Conservation (phyloP, 495 filamentous ascomycete genomes). For the Thermothielavioides terrestris region DNA sequence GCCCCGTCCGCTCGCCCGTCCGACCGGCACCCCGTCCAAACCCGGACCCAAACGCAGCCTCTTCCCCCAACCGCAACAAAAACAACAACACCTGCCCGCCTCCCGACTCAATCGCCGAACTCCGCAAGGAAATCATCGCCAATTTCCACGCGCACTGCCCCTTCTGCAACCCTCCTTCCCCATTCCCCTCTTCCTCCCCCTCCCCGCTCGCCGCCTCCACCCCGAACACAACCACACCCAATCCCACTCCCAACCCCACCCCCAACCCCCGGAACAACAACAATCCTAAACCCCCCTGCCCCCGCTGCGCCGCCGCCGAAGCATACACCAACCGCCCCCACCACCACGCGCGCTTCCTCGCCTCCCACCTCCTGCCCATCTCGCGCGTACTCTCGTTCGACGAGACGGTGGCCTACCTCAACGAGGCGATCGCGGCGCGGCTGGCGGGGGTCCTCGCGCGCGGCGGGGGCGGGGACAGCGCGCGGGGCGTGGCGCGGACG, state of each 20-base stretch:
- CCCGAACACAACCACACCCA: too few relatives aligned
- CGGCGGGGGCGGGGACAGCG: not conserved
- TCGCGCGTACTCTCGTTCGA: slow-evolving; percentile 1
- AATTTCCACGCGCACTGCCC: not conserved
- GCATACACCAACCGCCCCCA: not conserved
- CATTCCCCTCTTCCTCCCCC: not conserved
- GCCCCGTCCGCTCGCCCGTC: not conserved
- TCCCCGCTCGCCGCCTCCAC: not conserved
- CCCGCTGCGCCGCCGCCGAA: not conserved
- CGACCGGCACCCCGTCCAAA: not conserved
- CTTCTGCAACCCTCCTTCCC: not conserved
- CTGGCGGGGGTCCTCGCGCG: not conserved
- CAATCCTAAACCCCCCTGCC: not conserved
- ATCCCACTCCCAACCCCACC: not conserved
- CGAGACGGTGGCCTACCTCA: slow-evolving; percentile 4
- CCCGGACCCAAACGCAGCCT: not conserved
- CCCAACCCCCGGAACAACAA: not conserved
- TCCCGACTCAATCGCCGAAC: not conserved
- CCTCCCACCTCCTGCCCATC: not conserved
- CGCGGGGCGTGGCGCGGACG: not conserved
- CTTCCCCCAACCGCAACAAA: not conserved
- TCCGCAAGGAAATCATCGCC: not conserved
- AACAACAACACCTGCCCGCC: not conserved
- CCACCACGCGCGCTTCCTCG: not conserved
- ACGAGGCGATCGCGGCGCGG: not conserved